phyloP scores from a whole-genome alignment of 495 filamentous ascomycete species.

The Penicillium desertorum region DNA sequence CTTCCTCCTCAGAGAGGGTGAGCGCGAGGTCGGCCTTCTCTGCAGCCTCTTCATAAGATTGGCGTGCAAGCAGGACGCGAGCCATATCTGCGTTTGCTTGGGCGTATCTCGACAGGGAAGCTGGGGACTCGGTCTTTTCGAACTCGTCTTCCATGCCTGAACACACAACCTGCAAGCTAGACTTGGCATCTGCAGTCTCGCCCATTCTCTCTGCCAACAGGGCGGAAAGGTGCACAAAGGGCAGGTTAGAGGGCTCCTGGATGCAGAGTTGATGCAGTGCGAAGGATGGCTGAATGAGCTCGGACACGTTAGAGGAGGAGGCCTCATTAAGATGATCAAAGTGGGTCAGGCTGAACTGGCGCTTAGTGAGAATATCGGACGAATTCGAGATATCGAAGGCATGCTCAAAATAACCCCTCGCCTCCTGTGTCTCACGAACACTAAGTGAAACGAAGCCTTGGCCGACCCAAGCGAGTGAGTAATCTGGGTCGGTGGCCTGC shows the following conservation, averaged over 20 bases:
- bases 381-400: slow-evolving; percentile 88
- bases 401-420: slow-evolving; percentile 84
- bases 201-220: slow-evolving; percentile 78
- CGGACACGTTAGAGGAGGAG: slow-evolving; percentile 53
- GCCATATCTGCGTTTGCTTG: slow-evolving; percentile 87
- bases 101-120: slow-evolving; percentile 70
- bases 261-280: slow-evolving; percentile 76
- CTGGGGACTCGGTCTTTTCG: slow-evolving; percentile 73
- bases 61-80: slow-evolving; percentile 68
- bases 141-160: slow-evolving; percentile 71
- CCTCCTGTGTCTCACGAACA: slow-evolving; percentile 70
- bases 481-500: slow-evolving; percentile 91
- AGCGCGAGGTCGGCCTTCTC: slow-evolving; percentile 73
- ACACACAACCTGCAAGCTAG: slow-evolving; percentile 65
- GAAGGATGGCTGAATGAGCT: slow-evolving; percentile 76
- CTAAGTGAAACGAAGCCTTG: slow-evolving; percentile 82
- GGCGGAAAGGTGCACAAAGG: slow-evolving; percentile 73
- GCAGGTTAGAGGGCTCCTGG: slow-evolving; percentile 64
- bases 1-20: slow-evolving; percentile 61
- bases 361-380: slow-evolving; percentile 65
- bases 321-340: slow-evolving; percentile 72
- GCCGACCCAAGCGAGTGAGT: slow-evolving; percentile 88
- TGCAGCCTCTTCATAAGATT: slow-evolving; percentile 61
- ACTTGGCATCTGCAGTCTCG: slow-evolving; percentile 62
- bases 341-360: slow-evolving; percentile 70